Base-by-base conservation (phyloP, 352 stramenopile species). In the Phytopythium kandeliae region DNA sequence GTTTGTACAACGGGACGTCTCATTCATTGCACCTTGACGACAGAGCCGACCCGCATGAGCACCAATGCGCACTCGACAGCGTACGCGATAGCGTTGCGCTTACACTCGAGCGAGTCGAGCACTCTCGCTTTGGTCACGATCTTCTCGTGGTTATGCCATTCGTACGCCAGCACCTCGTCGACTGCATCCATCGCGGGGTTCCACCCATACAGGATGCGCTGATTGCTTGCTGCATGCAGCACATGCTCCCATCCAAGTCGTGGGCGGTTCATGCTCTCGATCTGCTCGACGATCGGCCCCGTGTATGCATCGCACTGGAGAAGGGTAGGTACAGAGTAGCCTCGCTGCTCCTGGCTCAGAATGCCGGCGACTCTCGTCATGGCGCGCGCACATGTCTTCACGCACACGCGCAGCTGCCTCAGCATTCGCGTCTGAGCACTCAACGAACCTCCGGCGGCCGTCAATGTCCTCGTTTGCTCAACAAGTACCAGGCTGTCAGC, bases 31-130 rank as follows among this genome's bases (percentile, higher is more conserved):
- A 62, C 53, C 26, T 54, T 51, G 26, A 85, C 55, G 38, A 84
- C 64, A 3, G 65, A 71, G 4, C 60, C 51, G 25, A 86, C 67
- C 7, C 70, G 48, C 26, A 68, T 48, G 0, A 89, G 41, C 7
- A 67, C 66, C 4, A 60, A 69, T 4, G 62, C 58, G 38, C 60
- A 75, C 30, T 89, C 72, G 8, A 86, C 55, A 0, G 72, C 70
- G 10, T 73, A 61, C 7, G 62, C 42, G 11, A 86, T 41, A 0
- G 67, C 70, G 36, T 77, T 58, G 51, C 63, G 62, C 46, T 88
- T 85, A 9, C 62, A 50, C 19, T 57, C 43, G 19, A 85, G 62
- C 4, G 54, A 57, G 44, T 85, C 74, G 25, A 88, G 34, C 4
- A 88, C 60, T 22, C 33, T 51, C 19, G 77, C 74, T 0, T 70